Evolutionary conservation across 1,284 basidiomycete genomes (phyloP).

Genomic region (Ceratobasidium theobromae): DNA sequence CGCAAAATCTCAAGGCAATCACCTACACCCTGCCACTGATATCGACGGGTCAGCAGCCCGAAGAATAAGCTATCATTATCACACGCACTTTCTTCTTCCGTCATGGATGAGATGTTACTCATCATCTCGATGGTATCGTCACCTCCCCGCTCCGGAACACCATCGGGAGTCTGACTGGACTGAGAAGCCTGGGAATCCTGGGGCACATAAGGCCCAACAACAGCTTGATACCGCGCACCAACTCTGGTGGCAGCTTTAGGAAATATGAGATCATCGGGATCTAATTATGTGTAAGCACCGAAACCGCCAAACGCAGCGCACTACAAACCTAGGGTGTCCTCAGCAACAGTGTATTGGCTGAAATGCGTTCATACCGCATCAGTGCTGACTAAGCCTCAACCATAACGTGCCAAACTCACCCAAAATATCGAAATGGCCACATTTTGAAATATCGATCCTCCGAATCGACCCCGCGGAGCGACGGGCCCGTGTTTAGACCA

Average conservation of each 20-base stretch:
- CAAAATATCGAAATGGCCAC: slow-evolving; percentile 97
- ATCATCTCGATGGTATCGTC: slow-evolving; percentile 73
- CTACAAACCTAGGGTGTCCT: slow-evolving; percentile 79
- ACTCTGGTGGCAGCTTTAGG: slow-evolving; percentile 86
- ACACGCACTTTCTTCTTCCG: slow-evolving; percentile 61
- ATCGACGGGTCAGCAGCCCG: background rate
- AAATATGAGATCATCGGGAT: slow-evolving; percentile 93
- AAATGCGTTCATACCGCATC: slow-evolving; percentile 25
- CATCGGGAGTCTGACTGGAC: slow-evolving; percentile 32
- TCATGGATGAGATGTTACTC: slow-evolving; percentile 61
- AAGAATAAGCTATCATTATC: background rate
- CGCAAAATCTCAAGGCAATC: background rate
- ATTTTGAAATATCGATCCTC: slow-evolving; percentile 82
- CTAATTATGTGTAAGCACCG: slow-evolving; percentile 47
- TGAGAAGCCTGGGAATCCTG: background rate
- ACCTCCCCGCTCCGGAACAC: slow-evolving; percentile 62
- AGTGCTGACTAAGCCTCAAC: background rate
- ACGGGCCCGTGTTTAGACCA: background rate
- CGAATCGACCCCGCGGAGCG: slow-evolving; percentile 44
- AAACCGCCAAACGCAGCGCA: too few species aligned
- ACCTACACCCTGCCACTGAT: slow-evolving; percentile 19
- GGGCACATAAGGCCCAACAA: slow-evolving; percentile 5
- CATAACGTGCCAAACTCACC: slow-evolving; percentile 62
- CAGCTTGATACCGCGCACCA: slow-evolving; percentile 80
- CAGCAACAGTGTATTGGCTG: slow-evolving; percentile 85